These are phyloP conservation scores for Ophiostoma himal-ulmi DNA, from an alignment of 2,329 filamentous ascomycete genomes.

Conservation along the genomic window DNA sequence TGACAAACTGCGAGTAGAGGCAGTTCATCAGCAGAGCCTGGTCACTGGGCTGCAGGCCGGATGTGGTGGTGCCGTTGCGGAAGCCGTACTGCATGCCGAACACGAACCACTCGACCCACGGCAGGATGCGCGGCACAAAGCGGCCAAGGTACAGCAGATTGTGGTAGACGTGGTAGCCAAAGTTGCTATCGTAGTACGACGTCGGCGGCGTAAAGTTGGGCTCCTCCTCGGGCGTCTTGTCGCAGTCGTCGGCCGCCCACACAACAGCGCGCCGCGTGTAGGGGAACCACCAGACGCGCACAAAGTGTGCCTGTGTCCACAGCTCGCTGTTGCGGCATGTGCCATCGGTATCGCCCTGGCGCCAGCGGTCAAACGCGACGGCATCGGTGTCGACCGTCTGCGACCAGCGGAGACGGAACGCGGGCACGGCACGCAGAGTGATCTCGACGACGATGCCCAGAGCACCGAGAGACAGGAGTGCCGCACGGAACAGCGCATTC, in stretches of 20 bases:
- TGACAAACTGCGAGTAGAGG: slow-evolving; percentile 95
- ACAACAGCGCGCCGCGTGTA: slow-evolving; percentile 83
- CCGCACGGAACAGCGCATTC: slow-evolving; percentile 77
- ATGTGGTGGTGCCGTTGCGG: slow-evolving; percentile 51
- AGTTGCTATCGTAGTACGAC: slow-evolving; percentile 72
- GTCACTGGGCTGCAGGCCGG: slow-evolving; percentile 71
- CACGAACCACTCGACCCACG: slow-evolving; percentile 91
- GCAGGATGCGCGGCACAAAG: slow-evolving; percentile 70
- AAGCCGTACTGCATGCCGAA: slow-evolving; percentile 98
- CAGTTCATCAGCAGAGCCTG: slow-evolving; percentile 91
- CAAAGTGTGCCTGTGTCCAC: slow-evolving; percentile 83
- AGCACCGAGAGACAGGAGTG: slow-evolving; percentile 79
- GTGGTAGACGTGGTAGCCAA: slow-evolving; percentile 90
- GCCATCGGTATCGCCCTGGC: slow-evolving; percentile 63
- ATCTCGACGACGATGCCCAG: slow-evolving; percentile 88
- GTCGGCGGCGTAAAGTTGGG: slow-evolving; percentile 48
- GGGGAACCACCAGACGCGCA: slow-evolving; percentile 95
- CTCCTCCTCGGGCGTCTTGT: slow-evolving; percentile 41
- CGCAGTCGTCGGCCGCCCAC: slow-evolving; percentile 80
- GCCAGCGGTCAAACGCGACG: slow-evolving; percentile 62
- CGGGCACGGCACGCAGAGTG: slow-evolving; percentile 72
- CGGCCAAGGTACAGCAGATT: slow-evolving; percentile 78
- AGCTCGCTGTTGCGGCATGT: slow-evolving; percentile 57
- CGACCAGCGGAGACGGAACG: slow-evolving; percentile 79
- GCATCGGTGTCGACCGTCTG: slow-evolving; percentile 70